Evolutionary conservation across 176 grass and related monocot genomes (phyloP).

Genomic region (Dendrocalamus sinicus): DNA sequence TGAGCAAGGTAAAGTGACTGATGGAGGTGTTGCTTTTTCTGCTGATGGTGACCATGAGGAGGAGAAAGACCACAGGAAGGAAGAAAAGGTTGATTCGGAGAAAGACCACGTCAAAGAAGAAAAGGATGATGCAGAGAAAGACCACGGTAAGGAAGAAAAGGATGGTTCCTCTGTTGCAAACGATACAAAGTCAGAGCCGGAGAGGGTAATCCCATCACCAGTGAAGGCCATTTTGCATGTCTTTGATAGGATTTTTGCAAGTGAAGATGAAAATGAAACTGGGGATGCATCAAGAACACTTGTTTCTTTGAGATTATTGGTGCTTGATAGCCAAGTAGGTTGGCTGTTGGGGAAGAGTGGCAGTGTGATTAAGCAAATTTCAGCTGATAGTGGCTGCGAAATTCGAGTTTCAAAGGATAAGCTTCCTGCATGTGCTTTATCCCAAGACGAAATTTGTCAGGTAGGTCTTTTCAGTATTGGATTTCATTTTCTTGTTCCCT

Average conservation of each 20-base stretch:
- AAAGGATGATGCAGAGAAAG: conserved; percentile 36
- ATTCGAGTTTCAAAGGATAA: conserved; percentile 81
- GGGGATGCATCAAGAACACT: conserved; percentile 39
- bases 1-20: conserved; percentile 34
- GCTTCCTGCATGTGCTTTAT: conserved; percentile 73
- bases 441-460: conserved; percentile 81
- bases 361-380: conserved; percentile 82
- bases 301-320: conserved; percentile 78
- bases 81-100: conserved; percentile 39
- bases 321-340: conserved; percentile 84
- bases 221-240: conserved; percentile 71
- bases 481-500: conserved; percentile 16
- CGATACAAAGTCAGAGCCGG: conserved; percentile 41
- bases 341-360: conserved; percentile 82
- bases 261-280: conserved; percentile 54
- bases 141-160: conserved; percentile 47
- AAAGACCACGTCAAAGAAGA: background rate
- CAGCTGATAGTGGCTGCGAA: conserved; percentile 69
- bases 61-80: conserved; percentile 42
- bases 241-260: conserved; percentile 77
- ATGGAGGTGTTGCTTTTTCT: conserved; percentile 37
- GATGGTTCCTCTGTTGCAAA: conserved; percentile 37
- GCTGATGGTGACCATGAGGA: conserved; percentile 33
- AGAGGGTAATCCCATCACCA: conserved; percentile 52
- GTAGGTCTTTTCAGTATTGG: conserved; percentile 46